Conservation (phyloP, 75 land plant species). For the Selaginella moellendorffii region DNA sequence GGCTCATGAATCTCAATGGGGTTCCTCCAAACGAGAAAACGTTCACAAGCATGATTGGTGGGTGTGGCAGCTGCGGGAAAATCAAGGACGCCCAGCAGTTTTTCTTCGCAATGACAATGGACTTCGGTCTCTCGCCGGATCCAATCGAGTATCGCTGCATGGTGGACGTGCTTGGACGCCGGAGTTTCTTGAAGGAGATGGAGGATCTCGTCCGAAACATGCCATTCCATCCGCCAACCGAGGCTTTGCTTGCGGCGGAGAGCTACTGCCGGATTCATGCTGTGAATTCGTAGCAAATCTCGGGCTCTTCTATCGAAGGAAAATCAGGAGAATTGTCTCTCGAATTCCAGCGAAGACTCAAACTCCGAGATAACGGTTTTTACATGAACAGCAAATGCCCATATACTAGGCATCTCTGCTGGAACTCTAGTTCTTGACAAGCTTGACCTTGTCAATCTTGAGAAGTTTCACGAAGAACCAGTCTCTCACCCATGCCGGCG, state of each 20-base stretch:
- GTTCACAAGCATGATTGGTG: not conserved
- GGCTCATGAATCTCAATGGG: not conserved
- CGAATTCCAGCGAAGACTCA: too few relatives aligned
- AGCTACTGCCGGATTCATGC: not conserved
- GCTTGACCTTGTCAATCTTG: not conserved
- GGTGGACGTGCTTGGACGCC: not conserved
- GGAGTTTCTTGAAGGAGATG: not conserved
- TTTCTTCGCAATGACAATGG: not conserved
- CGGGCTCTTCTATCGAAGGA: too few relatives aligned
- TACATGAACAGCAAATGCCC: too few relatives aligned
- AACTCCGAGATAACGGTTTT: too few relatives aligned
- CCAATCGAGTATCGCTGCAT: not conserved
- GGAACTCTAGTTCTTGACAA: too few relatives aligned
- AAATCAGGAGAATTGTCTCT: too few relatives aligned
- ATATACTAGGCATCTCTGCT: too few relatives aligned
- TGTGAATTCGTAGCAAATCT: too few relatives aligned
- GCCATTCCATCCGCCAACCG: not conserved
- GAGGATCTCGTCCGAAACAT: not conserved
- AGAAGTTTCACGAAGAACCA: constrained; percentile 16
- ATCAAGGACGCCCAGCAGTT: not conserved
- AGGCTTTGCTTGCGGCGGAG: not conserved
- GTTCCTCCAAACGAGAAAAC: not conserved
- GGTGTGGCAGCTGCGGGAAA: not conserved
- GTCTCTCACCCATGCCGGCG: constrained; percentile 54
- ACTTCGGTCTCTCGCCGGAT: not conserved